Percentiles rank a stretch among this genome's conserved stretches.
Conservation (phyloP, 768 basidiomycete species). For the Calvatia gigantea region DNA sequence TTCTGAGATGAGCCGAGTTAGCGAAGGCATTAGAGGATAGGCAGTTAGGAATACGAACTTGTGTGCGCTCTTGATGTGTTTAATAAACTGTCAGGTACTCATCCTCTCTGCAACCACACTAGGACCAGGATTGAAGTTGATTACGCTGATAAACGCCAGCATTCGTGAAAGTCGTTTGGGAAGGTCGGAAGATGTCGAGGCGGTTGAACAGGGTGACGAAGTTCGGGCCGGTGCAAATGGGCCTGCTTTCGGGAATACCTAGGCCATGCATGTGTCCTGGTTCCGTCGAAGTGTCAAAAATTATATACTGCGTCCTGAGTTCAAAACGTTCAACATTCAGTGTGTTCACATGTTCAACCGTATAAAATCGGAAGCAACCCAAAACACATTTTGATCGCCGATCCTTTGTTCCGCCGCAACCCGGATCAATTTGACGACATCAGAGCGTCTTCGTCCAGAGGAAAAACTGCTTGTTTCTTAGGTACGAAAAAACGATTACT, state of each 20-base stretch:
- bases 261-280: conserved; percentile 10
- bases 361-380: conserved; percentile 5
- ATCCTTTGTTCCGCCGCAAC: neutral
- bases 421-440: neutral
- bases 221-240: conserved; percentile 12
- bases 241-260: conserved; percentile 1
- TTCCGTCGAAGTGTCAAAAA: neutral
- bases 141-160: no score
- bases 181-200: conserved; percentile 24
- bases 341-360: conserved; percentile 12
- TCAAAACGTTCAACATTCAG: neutral
- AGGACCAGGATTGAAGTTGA: no score
- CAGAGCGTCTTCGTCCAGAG: no score
- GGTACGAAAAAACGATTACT: no score
- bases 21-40: no score
- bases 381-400: neutral
- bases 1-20: no score
- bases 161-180: conserved; percentile 27
- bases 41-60: no score
- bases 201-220: conserved; percentile 13
- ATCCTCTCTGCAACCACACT: no score
- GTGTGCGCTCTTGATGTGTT: no score
- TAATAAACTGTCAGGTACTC: no score
- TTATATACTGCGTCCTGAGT: neutral
- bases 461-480: no score